phyloP scores from a whole-genome alignment of 805 yeast species.

The Candida stauntonica region DNA sequence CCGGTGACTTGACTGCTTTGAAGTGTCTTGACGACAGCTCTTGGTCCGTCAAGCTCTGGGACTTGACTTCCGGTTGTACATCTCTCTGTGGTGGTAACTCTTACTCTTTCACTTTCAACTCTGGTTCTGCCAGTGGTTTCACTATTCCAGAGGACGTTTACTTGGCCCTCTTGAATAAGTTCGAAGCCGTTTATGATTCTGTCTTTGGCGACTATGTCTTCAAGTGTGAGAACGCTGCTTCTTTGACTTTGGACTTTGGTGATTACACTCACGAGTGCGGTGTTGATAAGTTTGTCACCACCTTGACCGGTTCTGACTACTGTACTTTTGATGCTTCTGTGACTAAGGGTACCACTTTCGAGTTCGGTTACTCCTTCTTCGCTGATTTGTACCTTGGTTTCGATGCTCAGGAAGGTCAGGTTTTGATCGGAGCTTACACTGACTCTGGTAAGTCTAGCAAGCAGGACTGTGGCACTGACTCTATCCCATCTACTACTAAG shows the following conservation, averaged over 20 bases:
- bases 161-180: constrained; percentile 10
- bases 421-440: constrained; percentile 14
- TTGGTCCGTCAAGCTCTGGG: constrained; percentile 25
- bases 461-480: constrained; percentile 9
- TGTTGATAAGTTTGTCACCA: constrained; percentile 10
- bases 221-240: constrained; percentile 10
- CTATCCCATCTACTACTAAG: constrained; percentile 8
- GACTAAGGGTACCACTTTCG: constrained; percentile 7
- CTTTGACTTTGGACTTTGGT: constrained; percentile 18
- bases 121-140: constrained; percentile 19
- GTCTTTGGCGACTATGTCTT: constrained; percentile 12
- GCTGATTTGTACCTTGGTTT: constrained; percentile 15
- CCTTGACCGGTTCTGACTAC: constrained; percentile 12
- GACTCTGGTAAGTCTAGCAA: constrained; percentile 10
- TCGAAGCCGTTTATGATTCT: constrained; percentile 14
- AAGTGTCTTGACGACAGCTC: constrained; percentile 7
- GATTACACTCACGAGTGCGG: constrained; percentile 11
- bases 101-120: constrained; percentile 14
- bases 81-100: constrained; percentile 11
- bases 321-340: constrained; percentile 15
- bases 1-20: constrained; percentile 32
- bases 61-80: constrained; percentile 16
- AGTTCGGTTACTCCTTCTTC: constrained; percentile 19
- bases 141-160: constrained; percentile 16
- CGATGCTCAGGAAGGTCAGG: constrained; percentile 14